Evolutionary conservation across 441 rosid genomes (phyloP).

Genomic region (Pelargonium cotyledonis): DNA sequence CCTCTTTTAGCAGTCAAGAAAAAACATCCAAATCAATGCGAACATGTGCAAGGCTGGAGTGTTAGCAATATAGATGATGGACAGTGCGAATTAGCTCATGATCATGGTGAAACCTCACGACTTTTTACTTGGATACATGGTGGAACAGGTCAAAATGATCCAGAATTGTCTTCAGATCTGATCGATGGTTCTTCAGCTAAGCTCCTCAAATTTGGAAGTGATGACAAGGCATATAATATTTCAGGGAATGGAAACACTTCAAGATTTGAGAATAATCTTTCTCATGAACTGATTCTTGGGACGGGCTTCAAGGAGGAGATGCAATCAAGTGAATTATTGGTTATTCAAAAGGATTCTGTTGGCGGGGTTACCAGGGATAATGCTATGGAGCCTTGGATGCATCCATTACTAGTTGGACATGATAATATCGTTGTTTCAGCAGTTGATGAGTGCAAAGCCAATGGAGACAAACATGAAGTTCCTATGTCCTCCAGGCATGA

Average conservation of each 20-base stretch:
- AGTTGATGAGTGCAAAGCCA: background rate
- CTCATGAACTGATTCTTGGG: conserved; percentile 1
- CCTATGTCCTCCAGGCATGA: background rate
- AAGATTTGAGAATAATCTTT: conserved; percentile 13
- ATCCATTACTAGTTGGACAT: background rate
- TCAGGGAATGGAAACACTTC: background rate
- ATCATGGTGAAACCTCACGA: conserved; percentile 8
- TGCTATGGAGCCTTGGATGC: background rate
- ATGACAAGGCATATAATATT: conserved; percentile 2
- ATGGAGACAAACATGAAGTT: conserved; percentile 7
- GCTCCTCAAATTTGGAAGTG: conserved; percentile 16
- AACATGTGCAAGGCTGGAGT: background rate
- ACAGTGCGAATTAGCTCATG: conserved; percentile 6
- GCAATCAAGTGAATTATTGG: conserved; percentile 6
- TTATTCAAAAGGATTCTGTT: background rate
- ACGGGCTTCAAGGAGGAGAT: background rate
- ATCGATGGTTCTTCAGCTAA: conserved; percentile 9
- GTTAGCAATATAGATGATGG: conserved; percentile 4
- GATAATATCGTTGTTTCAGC: background rate
- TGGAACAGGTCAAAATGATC: conserved; percentile 9
- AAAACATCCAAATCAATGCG: conserved; percentile 9
- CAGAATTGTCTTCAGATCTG: conserved; percentile 14
- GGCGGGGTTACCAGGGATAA: conserved; percentile 12
- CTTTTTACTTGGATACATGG: conserved; percentile 9
- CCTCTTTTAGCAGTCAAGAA: conserved; percentile 7